Base-by-base conservation (phyloP, 2,329 filamentous ascomycete species). In the Alternaria gansuensis region DNA sequence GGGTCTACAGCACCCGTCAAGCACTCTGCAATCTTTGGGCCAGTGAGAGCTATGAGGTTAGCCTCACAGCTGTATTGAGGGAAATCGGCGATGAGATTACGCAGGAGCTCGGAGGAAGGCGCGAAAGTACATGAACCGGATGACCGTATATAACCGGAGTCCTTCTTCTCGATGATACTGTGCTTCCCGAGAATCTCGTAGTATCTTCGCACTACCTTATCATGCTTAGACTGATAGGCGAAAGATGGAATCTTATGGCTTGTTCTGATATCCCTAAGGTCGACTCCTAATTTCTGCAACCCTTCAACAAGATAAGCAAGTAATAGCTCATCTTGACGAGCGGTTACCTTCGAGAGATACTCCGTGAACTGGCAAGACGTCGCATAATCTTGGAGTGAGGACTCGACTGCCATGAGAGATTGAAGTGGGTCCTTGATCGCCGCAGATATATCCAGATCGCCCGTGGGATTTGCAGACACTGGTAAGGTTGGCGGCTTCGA, bases 251-350 rank as follows among this genome's bases (percentile, higher is more conserved):
- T 39, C 3, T 41, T 36, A 8, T 46, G 40, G n/a, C 58, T 60
- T 11, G n/a, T 28, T 4, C 24, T 11, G n/a, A 64, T 28, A 4
- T 39, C 6, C 5, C 14, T 34, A 10, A 67, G 29, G 43, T 62
- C 40, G 26, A 61, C 14, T 3, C 59, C 63, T 14, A 67, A 33
- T 17, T 49, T 50, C 21, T 45, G 14, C n/a, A 67, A 59, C 10
- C 39, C 65, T 44, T 66, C 63, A 10, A 61, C 17, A 10, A 67
- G 58, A 48, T 64, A 67, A 23, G 60, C 63, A 17, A 66, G 45
- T 3, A 59, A 39, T 29, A 67, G 46, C 37, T 63, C 59, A 37
- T 65, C 46, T 49, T 63, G 57, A 44, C 51, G 39, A 33, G 59
- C 48, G 11, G 55, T 58, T 0, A 61, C 57, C 10, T 40, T 41